phyloP scores from a whole-genome alignment of 2,329 filamentous ascomycete species.

The Colletotrichum karsti region DNA sequence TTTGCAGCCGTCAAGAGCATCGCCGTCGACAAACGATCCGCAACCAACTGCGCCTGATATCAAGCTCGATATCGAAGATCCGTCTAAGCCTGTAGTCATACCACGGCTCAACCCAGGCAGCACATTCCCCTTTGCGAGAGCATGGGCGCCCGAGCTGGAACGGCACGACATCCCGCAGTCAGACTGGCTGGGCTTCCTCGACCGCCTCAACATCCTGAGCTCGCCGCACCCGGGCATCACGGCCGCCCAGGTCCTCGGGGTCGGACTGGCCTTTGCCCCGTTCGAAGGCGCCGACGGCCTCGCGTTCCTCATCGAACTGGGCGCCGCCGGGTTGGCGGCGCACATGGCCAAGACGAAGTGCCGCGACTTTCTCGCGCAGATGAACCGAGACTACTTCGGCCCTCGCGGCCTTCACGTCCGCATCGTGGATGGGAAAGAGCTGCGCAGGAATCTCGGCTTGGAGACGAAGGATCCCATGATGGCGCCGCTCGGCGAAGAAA shows the following conservation, averaged over 20 bases:
- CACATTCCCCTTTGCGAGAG: conserved; percentile 36
- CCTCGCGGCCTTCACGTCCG: conserved; percentile 40
- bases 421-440: conserved; percentile 34
- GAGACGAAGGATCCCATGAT: conserved; percentile 31
- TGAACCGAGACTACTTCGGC: conserved; percentile 41
- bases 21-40: neutral
- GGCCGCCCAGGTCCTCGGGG: neutral
- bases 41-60: neutral
- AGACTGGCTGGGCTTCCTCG: conserved; percentile 41
- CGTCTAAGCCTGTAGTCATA: conserved; percentile 33
- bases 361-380: conserved; percentile 36
- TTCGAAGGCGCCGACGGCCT: neutral
- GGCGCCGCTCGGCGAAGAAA: conserved; percentile 31
- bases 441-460: conserved; percentile 34
- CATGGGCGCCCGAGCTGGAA: conserved; percentile 33
- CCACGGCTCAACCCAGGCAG: conserved; percentile 32
- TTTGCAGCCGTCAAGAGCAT: too few relatives aligned
- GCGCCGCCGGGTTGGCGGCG: conserved; percentile 32
- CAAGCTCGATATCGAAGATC: neutral
- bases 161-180: conserved; percentile 31
- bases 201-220: conserved; percentile 41
- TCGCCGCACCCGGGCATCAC: neutral
- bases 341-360: conserved; percentile 36
- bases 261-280: neutral
- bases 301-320: conserved; percentile 26